Conservation (phyloP, 1,284 basidiomycete species). For the Trichosporon coremiiforme region DNA sequence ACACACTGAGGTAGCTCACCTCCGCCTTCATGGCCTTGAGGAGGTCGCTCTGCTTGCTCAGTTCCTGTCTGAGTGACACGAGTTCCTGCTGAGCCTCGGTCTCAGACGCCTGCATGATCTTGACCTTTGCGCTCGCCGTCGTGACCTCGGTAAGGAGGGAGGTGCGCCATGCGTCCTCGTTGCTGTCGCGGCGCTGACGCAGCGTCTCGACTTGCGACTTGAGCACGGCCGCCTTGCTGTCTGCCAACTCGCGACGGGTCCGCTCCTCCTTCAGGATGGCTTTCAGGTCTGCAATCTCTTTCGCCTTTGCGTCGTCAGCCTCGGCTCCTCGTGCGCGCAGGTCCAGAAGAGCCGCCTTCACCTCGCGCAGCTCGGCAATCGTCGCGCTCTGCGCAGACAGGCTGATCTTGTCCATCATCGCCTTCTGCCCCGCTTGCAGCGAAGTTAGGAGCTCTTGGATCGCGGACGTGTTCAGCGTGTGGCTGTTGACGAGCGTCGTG, state of each 20-base stretch:
- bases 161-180: conserved; percentile 23
- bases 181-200: neutral
- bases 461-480: neutral
- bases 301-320: conserved; percentile 13
- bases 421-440: conserved; percentile 26
- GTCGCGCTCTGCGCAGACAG: conserved; percentile 15
- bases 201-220: neutral
- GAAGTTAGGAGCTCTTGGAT: conserved; percentile 26
- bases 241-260: neutral
- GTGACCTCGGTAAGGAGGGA: conserved; percentile 23
- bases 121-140: conserved; percentile 14
- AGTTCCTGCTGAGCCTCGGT: conserved; percentile 25
- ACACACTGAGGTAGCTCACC: neutral
- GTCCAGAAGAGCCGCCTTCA: conserved; percentile 26
- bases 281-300: conserved; percentile 19
- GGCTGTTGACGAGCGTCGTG: conserved; percentile 3
- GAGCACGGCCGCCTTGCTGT: conserved; percentile 10
- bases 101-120: conserved; percentile 22
- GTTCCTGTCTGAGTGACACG: conserved; percentile 20
- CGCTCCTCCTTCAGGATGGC: conserved; percentile 5
- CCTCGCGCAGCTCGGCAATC: conserved; percentile 6
- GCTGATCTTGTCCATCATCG: conserved; percentile 29
- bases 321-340: conserved; percentile 16
- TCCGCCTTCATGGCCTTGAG: conserved; percentile 18
- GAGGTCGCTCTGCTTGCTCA: conserved; percentile 21